A percentile compares a stretch with the other conserved stretches of the same genome.
These are phyloP conservation scores for Clarireedia hainanense DNA, from an alignment of 2,329 filamentous ascomycete genomes.

Conservation along the genomic window DNA sequence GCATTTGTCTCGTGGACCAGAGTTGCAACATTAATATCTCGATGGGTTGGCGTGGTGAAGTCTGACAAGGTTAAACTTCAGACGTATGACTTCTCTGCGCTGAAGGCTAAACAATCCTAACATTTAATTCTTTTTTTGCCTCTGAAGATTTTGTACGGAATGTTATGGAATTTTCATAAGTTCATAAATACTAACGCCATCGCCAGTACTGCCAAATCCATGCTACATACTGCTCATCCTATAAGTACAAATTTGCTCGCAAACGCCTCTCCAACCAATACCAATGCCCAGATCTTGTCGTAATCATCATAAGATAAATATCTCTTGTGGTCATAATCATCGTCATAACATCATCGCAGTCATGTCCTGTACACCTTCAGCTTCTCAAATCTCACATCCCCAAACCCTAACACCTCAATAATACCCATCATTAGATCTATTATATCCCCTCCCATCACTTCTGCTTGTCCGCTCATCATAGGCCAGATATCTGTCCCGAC, in stretches of 20 bases:
- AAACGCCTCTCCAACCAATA: too few relatives aligned
- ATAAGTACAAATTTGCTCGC: too few relatives aligned
- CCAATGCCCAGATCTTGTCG: too few relatives aligned
- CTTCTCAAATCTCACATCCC: not conserved
- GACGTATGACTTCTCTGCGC: not conserved
- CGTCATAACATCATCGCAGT: not conserved
- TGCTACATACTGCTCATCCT: too few relatives aligned
- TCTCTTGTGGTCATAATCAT: not conserved
- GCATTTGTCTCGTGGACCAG: not conserved
- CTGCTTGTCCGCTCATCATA: not conserved
- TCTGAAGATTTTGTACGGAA: too few relatives aligned
- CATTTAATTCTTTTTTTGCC: too few relatives aligned
- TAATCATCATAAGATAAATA: too few relatives aligned
- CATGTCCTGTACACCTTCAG: not conserved
- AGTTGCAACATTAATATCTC: not conserved
- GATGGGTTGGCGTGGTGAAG: not conserved
- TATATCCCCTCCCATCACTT: not conserved
- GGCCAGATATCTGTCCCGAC: not conserved
- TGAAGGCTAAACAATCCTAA: not conserved
- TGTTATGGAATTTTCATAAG: too few relatives aligned
- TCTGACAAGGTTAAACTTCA: not conserved
- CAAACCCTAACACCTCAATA: not conserved
- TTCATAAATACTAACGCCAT: too few relatives aligned
- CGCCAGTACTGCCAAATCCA: too few relatives aligned
- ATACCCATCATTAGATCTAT: not conserved